Evolutionary conservation across 1,284 basidiomycete species (phyloP).

Genomic region (Butyriboletus appendiculatus): DNA sequence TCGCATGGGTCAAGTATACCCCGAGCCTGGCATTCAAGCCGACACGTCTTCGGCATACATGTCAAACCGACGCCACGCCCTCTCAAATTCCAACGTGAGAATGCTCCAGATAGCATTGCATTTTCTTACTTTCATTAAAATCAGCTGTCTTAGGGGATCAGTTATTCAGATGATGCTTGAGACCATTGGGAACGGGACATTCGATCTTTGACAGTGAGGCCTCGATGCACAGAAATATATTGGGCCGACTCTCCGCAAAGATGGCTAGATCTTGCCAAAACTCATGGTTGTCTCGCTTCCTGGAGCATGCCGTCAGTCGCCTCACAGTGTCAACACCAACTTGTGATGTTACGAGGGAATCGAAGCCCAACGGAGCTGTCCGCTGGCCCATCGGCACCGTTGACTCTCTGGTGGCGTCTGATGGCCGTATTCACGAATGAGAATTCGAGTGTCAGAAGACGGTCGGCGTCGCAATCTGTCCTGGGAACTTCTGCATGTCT

Average conservation of each 20-base stretch:
- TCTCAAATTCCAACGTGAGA: not conserved
- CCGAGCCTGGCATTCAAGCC: not conserved
- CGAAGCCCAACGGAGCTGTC: not conserved
- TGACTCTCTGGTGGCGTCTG: not conserved
- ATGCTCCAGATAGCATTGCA: not conserved
- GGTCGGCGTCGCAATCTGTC: not conserved
- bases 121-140: not conserved
- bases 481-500: constrained; percentile 1
- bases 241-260: not conserved
- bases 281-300: not conserved
- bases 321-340: not conserved
- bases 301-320: not conserved
- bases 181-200: not conserved
- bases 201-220: not conserved
- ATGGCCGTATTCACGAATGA: constrained; percentile 9
- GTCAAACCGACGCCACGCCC: not conserved
- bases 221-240: not conserved
- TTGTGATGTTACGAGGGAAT: constrained; percentile 2
- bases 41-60: not conserved
- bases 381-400: not conserved
- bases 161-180: not conserved
- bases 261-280: not conserved
- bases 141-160: not conserved
- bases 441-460: not conserved
- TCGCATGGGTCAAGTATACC: not conserved